Evolutionary conservation across 306 rosid genomes (phyloP).

Genomic region (Glycyrrhiza uralensis): DNA sequence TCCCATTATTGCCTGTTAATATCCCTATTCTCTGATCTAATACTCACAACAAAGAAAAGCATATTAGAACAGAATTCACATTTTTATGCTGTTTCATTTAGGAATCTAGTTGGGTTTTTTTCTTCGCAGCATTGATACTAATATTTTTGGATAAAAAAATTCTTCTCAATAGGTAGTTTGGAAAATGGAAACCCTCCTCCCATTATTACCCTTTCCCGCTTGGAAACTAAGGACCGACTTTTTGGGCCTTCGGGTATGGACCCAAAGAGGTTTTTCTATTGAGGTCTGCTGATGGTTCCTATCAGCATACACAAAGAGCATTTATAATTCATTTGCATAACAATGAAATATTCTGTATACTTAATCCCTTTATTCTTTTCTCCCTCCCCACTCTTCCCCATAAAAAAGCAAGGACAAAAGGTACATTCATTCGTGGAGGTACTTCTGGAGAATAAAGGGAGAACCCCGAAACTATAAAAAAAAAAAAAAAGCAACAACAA

Average conservation of each 20-base stretch:
- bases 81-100: background rate
- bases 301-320: background rate
- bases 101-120: background rate
- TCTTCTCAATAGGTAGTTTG: background rate
- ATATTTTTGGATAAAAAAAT: background rate
- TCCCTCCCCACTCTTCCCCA: too few species aligned
- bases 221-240: too few species aligned
- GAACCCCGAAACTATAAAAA: conserved; percentile 9
- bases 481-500: background rate
- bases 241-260: too few species aligned
- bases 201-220: too few species aligned
- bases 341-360: background rate
- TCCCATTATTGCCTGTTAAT: background rate
- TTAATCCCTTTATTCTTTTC: background rate
- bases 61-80: background rate
- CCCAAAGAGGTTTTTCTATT: too few species aligned
- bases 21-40: background rate
- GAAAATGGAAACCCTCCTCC: too few species aligned
- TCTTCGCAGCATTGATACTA: background rate
- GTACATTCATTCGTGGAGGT: background rate
- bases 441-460: background rate
- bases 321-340: background rate
- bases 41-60: background rate
- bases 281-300: too few species aligned
- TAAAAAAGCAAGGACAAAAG: too few species aligned